Percentiles rank a stretch among this genome's conserved stretches.
These are phyloP conservation scores for Cyberlindnera mycetangii DNA, from an alignment of 805 yeast genomes.

Conservation along the genomic window DNA sequence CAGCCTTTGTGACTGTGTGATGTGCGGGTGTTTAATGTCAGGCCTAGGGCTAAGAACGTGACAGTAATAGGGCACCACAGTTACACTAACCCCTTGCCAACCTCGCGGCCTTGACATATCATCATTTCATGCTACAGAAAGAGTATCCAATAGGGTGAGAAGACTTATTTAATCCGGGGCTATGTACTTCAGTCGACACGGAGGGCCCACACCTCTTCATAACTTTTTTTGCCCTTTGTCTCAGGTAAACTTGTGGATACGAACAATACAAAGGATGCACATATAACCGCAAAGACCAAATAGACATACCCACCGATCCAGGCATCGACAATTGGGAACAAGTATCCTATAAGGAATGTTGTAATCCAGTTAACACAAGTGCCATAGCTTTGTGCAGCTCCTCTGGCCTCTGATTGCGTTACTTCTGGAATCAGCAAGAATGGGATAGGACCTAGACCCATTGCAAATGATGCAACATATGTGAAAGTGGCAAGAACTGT, in stretches of 20 bases:
- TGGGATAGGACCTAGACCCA: slow-evolving; percentile 95
- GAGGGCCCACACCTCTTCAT: slow-evolving; percentile 65
- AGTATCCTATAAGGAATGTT: slow-evolving; percentile 75
- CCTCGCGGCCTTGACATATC: no score
- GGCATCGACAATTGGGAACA: slow-evolving; percentile 71
- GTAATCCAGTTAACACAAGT: slow-evolving; percentile 89
- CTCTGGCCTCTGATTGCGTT: slow-evolving; percentile 76
- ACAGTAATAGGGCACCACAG: neutral
- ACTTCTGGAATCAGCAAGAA: slow-evolving; percentile 84
- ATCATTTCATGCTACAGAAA: no score
- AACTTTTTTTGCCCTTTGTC: slow-evolving; percentile 61
- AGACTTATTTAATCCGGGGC: no score
- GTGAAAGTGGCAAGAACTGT: slow-evolving; percentile 63
- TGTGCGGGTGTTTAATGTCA: slow-evolving; percentile 4
- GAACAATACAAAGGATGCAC: slow-evolving; percentile 48
- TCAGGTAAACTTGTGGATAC: slow-evolving; percentile 60
- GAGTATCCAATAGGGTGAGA: no score
- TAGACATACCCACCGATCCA: slow-evolving; percentile 77
- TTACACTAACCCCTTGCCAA: no score
- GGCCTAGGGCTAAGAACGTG: slow-evolving; percentile 2
- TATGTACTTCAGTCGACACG: slow-evolving; percentile 21
- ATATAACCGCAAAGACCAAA: slow-evolving; percentile 61
- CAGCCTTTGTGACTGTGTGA: slow-evolving; percentile 1
- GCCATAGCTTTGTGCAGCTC: slow-evolving; percentile 90
- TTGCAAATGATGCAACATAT: slow-evolving; percentile 83